Evolutionary conservation across 371 early-diverging fungal genomes (phyloP), one percentile per base, ranked within the genome.

Genomic region (Phascolomyces articulosus): DNA sequence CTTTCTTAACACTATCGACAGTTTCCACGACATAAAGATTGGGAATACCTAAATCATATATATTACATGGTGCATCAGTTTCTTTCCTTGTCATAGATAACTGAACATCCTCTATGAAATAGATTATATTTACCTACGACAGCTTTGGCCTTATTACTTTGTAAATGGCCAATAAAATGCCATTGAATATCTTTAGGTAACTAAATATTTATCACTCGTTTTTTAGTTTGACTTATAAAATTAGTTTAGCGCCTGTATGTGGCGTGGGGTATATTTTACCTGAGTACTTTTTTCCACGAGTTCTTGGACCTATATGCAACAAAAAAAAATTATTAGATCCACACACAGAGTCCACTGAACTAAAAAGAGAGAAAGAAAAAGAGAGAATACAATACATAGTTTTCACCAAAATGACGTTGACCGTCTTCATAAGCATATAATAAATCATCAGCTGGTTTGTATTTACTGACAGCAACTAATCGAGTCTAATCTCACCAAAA

Each of bases 121-220:
- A n/a, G n/a, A n/a, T 44, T 44, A 8, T 44, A 16, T 44, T 20
- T 78, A 80, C 88, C 75, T 53, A 92, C 91, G 4, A 98, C 84
- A 2, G 76, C 63, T 71, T 96, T 97, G 82, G 93, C 93, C 71
- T 98, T 98, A 90, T 98, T 98, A 69, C 91, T 90, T 77, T 98
- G 98, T 23, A 98, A 79, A 20, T 90, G 79, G 40, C 96, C 99
- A 62, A 97, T 96, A 72, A 96, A 98, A 75, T 98, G 98, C 98
- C 98, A 98, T 60, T 88, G 87, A 75, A 93, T 93, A 66, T 91
- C 90, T 23, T 68, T 49, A 40, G 94, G 91, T 26, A 93, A 70
- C 83, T 86, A 71, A 13, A n/a, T n/a, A n/a, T n/a, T n/a, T n/a
- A n/a, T n/a, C n/a, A n/a, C n/a, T n/a, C n/a, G n/a, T n/a, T n/a